A percentile compares a stretch with the other conserved stretches of the same genome.
These are phyloP conservation scores for Keithomyces neogunnii DNA, from an alignment of 2,329 filamentous ascomycete genomes.

Conservation along the genomic window DNA sequence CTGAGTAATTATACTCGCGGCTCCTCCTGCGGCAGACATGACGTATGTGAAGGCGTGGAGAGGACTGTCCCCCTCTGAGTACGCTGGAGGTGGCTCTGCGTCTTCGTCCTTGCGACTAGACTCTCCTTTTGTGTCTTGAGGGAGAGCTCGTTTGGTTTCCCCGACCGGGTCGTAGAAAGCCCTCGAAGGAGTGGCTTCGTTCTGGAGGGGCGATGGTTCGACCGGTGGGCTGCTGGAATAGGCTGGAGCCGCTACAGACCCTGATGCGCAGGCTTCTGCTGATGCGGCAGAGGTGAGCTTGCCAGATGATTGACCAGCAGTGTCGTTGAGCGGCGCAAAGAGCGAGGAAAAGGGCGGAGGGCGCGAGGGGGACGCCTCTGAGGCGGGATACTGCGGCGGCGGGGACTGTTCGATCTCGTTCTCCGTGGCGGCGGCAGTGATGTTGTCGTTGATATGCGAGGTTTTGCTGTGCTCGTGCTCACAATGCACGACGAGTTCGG, in stretches of 20 bases:
- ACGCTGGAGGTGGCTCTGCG: constrained; percentile 88
- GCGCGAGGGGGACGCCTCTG: constrained; percentile 43
- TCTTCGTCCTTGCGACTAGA: constrained; percentile 71
- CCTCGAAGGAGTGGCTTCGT: constrained; percentile 24
- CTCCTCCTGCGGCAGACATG: constrained; percentile 95
- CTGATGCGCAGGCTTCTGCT: constrained; percentile 21
- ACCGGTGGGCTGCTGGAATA: constrained; percentile 34
- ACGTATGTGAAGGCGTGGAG: constrained; percentile 89
- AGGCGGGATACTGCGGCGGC: constrained; percentile 51
- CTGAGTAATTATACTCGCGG: constrained; percentile 98
- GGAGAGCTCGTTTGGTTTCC: constrained; percentile 78
- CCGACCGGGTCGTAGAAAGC: constrained; percentile 45
- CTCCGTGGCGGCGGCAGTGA: constrained; percentile 11
- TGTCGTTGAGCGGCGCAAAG: constrained; percentile 35
- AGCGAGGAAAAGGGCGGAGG: constrained; percentile 55
- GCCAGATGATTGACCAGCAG: constrained; percentile 22
- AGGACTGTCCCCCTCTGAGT: constrained; percentile 89
- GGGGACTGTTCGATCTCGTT: constrained; percentile 36
- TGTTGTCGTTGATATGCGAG: constrained; percentile 14
- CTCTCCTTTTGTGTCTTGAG: constrained; percentile 71
- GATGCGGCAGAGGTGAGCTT: constrained; percentile 21
- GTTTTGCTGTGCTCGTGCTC: constrained; percentile 14
- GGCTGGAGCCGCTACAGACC: constrained; percentile 42
- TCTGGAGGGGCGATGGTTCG: constrained; percentile 28
- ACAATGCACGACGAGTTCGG: constrained; percentile 20